These are phyloP conservation scores for Hyaloscypha variabilis DNA, from an alignment of 495 filamentous ascomycete genomes.

Conservation along the genomic window DNA sequence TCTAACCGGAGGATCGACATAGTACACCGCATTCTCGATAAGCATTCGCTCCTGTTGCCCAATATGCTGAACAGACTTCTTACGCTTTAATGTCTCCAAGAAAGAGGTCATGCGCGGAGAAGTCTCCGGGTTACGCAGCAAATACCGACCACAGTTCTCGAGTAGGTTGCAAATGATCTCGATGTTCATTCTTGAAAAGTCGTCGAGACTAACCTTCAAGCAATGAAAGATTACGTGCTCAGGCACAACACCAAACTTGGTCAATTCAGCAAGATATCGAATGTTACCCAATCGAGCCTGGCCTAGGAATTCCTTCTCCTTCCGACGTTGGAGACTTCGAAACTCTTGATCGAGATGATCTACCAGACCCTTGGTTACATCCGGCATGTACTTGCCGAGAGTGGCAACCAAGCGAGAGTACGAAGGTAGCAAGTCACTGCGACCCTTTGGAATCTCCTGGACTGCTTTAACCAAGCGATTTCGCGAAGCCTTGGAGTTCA, in stretches of 20 bases:
- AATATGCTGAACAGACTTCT: slow-evolving; percentile 93
- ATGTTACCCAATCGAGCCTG: slow-evolving; percentile 95
- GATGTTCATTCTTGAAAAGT: slow-evolving; percentile 98
- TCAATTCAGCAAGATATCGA: slow-evolving; percentile 94
- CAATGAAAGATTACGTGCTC: slow-evolving; percentile 99
- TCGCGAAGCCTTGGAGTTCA: slow-evolving; percentile 97
- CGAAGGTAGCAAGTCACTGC: slow-evolving; percentile 85
- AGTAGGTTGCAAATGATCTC: slow-evolving; percentile 98
- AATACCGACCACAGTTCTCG: slow-evolving; percentile 94
- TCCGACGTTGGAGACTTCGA: slow-evolving; percentile 94
- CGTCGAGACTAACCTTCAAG: slow-evolving; percentile 94
- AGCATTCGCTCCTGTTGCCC: slow-evolving; percentile 97
- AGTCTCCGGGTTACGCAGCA: slow-evolving; percentile 92
- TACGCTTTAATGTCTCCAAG: slow-evolving; percentile 90
- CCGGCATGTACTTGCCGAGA: slow-evolving; percentile 89
- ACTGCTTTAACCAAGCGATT: slow-evolving; percentile 92
- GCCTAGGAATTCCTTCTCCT: slow-evolving; percentile 95
- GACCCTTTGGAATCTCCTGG: slow-evolving; percentile 92
- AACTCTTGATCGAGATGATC: slow-evolving; percentile 97
- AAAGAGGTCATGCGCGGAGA: slow-evolving; percentile 91
- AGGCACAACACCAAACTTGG: slow-evolving; percentile 96
- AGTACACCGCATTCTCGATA: slow-evolving; percentile 98
- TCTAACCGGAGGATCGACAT: slow-evolving; percentile 92
- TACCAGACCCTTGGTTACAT: slow-evolving; percentile 89
- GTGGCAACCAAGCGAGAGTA: slow-evolving; percentile 94